Conservation (phyloP, 2,329 filamentous ascomycete species). For the Hypoxylon sp. region DNA sequence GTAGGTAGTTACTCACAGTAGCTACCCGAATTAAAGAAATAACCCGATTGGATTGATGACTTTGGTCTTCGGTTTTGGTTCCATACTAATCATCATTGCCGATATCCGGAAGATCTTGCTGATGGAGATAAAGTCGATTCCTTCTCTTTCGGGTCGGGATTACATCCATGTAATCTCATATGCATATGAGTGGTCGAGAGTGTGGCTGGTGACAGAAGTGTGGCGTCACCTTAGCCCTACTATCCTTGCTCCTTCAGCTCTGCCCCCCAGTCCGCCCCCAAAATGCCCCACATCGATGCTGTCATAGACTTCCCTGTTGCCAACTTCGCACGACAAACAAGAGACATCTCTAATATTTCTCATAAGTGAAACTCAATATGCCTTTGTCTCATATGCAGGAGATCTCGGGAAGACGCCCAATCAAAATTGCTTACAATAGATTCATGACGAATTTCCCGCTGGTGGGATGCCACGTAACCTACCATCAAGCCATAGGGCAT, state of each 20-base stretch:
- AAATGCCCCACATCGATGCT: conserved; percentile 38
- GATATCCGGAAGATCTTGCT: conserved; percentile 31
- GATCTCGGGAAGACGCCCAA: conserved; percentile 11
- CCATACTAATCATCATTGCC: conserved; percentile 24
- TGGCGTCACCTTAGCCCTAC: conserved; percentile 43
- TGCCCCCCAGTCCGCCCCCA: neutral
- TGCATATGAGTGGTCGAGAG: conserved; percentile 2
- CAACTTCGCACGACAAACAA: conserved; percentile 37
- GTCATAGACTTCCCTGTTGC: conserved; percentile 49
- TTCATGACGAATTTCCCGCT: neutral
- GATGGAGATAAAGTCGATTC: conserved; percentile 8
- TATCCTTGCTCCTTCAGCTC: neutral
- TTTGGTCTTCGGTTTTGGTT: neutral
- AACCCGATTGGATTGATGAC: conserved; percentile 9
- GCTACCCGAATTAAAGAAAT: conserved; percentile 19
- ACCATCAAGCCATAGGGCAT: neutral
- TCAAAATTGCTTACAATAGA: neutral
- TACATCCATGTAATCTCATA: too few relatives aligned
- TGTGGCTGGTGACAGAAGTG: conserved; percentile 42
- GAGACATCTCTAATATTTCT: conserved; percentile 10
- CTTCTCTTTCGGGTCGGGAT: neutral
- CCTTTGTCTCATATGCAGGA: conserved; percentile 21
- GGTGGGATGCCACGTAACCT: neutral
- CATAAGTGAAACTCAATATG: conserved; percentile 8
- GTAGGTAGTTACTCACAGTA: conserved; percentile 10